These are phyloP conservation scores for Kurtzmaniella cleridarum DNA, from an alignment of 805 yeast genomes.

Conservation along the genomic window DNA sequence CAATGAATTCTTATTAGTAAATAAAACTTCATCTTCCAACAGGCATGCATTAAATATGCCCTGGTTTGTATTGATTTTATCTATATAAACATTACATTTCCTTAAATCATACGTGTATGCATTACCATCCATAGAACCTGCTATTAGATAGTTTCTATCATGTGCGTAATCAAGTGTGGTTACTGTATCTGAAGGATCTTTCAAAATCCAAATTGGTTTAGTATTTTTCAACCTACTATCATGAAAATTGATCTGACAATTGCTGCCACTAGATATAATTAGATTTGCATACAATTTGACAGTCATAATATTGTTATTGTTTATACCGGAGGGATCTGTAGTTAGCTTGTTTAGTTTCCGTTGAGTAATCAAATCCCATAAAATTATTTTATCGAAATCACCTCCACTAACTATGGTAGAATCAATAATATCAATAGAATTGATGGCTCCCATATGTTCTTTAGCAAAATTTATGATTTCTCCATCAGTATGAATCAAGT, in stretches of 20 bases:
- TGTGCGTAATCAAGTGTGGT: conserved; percentile 13
- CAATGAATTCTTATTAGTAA: too few relatives aligned
- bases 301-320: conserved; percentile 15
- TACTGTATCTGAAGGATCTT: conserved; percentile 20
- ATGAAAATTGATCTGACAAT: conserved; percentile 16
- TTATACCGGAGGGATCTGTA: conserved; percentile 3
- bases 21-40: neutral
- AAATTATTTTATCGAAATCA: conserved; percentile 9
- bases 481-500: conserved; percentile 10
- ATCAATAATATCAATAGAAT: conserved; percentile 11
- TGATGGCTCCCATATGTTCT: conserved; percentile 13
- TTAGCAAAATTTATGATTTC: conserved; percentile 10
- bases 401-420: conserved; percentile 12
- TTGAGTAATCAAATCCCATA: conserved; percentile 18
- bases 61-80: conserved; percentile 7
- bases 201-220: conserved; percentile 11
- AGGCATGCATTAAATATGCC: conserved; percentile 6
- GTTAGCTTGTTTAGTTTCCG: conserved; percentile 6
- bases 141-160: conserved; percentile 5
- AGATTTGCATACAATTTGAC: conserved; percentile 14
- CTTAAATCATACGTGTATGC: conserved; percentile 20
- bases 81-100: conserved; percentile 8
- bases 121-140: conserved; percentile 19
- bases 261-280: conserved; percentile 21
- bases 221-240: conserved; percentile 13